Base-by-base conservation (phyloP, 2,329 filamentous ascomycete genomes). In the Anisogramma anomala region DNA sequence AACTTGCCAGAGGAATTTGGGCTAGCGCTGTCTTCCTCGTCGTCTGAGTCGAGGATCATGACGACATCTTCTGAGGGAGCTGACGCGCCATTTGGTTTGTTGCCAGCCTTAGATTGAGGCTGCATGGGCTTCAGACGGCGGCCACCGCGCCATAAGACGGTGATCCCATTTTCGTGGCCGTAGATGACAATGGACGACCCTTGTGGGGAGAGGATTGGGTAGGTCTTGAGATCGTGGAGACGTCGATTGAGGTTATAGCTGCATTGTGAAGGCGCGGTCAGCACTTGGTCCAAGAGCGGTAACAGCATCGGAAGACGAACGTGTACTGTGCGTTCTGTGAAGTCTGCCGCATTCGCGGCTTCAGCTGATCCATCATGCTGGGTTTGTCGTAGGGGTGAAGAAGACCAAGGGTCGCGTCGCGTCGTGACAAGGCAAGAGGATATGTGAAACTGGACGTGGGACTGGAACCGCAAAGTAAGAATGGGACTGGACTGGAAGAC, bases 21-120 rank as follows among this genome's bases (percentile, higher is more conserved):
- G 37, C 59, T 45, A 2, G 61, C 49, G 20, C 67, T 66, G 22
- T 79, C 75, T 6, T 77, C 73, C 49, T 80, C 75, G 7, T 77
- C 73, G 50, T 80, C 76, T 1, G 73, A 79, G 51, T 80, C 76
- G 40, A 80, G 68, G 13, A 78, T 65, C 69, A 80, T 78, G 20
- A 79, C 65, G 3, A 67, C 62, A 52, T 77, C 72, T 14, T 69
- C 66, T 4, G 52, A 40, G 19, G 55, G 45, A 3, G 56, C 53
- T 10, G 31, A 20, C 0, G 59, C 50, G 10, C 74, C 74, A 48
- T 78, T 79, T 34, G 65, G 63, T 48, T 72, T 74, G 43, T 62
- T 60, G 43, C 60, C 60, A 7, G 50, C 46, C 13, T 54, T 11
- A 2, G 41, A 18, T 15, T 42, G 36, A 9, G 46, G 63, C 27